Conservation (phyloP, 352 stramenopile genomes). For the Phytophthora meadii region DNA sequence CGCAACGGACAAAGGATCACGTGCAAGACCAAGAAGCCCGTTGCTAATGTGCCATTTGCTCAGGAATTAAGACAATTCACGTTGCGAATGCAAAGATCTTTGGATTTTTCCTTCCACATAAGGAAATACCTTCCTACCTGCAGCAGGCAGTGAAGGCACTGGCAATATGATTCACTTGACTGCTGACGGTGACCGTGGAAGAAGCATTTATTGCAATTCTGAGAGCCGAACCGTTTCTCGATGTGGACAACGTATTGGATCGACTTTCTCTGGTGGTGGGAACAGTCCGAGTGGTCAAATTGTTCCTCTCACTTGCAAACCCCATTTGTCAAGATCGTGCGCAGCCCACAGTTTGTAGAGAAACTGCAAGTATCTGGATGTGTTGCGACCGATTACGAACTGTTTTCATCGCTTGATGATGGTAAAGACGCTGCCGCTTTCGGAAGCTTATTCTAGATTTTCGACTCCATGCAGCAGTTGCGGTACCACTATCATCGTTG, state of each 20-base stretch:
- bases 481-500: slow-evolving; percentile 27
- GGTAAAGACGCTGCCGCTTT: slow-evolving; percentile 29
- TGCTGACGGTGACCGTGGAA: slow-evolving; percentile 25
- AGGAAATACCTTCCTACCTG: slow-evolving; percentile 1
- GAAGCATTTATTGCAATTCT: slow-evolving; percentile 38
- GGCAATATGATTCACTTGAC: slow-evolving; percentile 28
- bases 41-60: slow-evolving; percentile 15
- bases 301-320: slow-evolving; percentile 17
- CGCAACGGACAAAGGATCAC: background rate
- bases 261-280: slow-evolving; percentile 7
- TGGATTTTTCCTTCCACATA: slow-evolving; percentile 26
- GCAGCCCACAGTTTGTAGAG: slow-evolving; percentile 28
- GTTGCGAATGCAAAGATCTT: slow-evolving; percentile 46
- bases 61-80: slow-evolving; percentile 45
- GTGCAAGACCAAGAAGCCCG: slow-evolving; percentile 7
- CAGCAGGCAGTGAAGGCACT: background rate
- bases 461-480: slow-evolving; percentile 31
- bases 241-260: slow-evolving; percentile 21
- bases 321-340: slow-evolving; percentile 33
- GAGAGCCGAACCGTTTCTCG: slow-evolving; percentile 40
- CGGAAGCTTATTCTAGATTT: slow-evolving; percentile 47
- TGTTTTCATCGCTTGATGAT: slow-evolving; percentile 28
- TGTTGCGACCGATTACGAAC: slow-evolving; percentile 35
- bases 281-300: background rate
- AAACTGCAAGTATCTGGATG: slow-evolving; percentile 45